These are phyloP conservation scores for Leishmania tropica DNA, from an alignment of 208 protist species.

Conservation along the genomic window DNA sequence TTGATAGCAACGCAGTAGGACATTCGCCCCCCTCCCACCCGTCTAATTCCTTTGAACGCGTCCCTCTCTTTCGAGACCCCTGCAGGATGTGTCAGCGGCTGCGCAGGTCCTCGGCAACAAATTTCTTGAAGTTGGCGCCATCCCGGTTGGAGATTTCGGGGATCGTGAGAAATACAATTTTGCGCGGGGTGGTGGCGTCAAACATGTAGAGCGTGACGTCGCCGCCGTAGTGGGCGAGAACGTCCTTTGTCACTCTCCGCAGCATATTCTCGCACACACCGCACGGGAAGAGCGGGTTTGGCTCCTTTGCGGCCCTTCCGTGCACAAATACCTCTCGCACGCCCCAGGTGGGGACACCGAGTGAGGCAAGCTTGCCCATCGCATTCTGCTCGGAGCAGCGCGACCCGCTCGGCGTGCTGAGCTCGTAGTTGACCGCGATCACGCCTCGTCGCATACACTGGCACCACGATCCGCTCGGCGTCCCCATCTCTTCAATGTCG, in stretches of 20 bases:
- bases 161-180: slow-evolving; percentile 81
- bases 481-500: slow-evolving; percentile 35
- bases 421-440: slow-evolving; percentile 90
- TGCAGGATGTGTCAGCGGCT: slow-evolving; percentile 3
- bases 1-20: neutral
- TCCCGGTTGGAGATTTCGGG: slow-evolving; percentile 84
- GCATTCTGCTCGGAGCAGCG: slow-evolving; percentile 92
- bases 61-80: neutral
- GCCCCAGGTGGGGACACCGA: slow-evolving; percentile 74
- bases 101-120: slow-evolving; percentile 68
- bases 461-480: slow-evolving; percentile 73
- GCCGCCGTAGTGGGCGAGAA: slow-evolving; percentile 61
- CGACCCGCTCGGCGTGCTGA: slow-evolving; percentile 90
- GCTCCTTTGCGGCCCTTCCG: slow-evolving; percentile 66
- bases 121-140: slow-evolving; percentile 71
- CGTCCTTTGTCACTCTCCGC: slow-evolving; percentile 80
- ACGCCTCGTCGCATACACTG: slow-evolving; percentile 61
- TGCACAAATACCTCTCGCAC: slow-evolving; percentile 90
- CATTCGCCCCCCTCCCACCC: neutral
- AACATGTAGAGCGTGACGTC: slow-evolving; percentile 90
- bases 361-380: slow-evolving; percentile 81
- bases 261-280: slow-evolving; percentile 93
- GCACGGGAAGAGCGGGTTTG: slow-evolving; percentile 91
- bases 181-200: slow-evolving; percentile 75
- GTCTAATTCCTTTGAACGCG: neutral